Evolutionary conservation across 2,329 filamentous ascomycete genomes (phyloP).

Genomic region (Diaporthe amygdali): DNA sequence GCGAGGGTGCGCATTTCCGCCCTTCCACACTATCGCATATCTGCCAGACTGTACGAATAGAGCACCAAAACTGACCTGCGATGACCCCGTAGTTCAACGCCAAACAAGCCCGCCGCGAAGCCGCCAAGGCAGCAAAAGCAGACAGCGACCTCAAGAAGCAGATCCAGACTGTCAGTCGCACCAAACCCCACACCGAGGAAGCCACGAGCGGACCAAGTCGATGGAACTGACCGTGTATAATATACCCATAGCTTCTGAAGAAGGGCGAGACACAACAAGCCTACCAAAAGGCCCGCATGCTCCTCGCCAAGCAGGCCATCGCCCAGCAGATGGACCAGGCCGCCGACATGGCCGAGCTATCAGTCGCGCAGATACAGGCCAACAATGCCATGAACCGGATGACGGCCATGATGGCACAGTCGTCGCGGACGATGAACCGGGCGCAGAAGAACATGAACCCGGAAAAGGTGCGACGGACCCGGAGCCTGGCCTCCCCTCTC

Average conservation of each 20-base stretch:
- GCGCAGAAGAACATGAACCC: slow-evolving; percentile 65
- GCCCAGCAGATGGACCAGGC: slow-evolving; percentile 69
- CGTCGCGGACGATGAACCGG: slow-evolving; percentile 61
- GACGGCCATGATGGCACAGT: slow-evolving; percentile 68
- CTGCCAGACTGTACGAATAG: neutral
- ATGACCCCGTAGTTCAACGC: slow-evolving; percentile 55
- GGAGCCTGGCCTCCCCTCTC: neutral
- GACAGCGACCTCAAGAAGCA: slow-evolving; percentile 67
- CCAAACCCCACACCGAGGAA: neutral
- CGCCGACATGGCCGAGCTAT: slow-evolving; percentile 68
- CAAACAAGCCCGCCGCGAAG: slow-evolving; percentile 66
- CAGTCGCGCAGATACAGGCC: slow-evolving; percentile 65
- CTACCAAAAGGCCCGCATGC: slow-evolving; percentile 67
- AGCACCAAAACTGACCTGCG: neutral
- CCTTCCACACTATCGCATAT: neutral
- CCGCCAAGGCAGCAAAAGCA: slow-evolving; percentile 65
- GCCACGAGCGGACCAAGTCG: neutral
- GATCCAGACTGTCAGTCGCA: slow-evolving; percentile 56
- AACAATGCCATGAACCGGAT: slow-evolving; percentile 71
- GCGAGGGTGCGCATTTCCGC: slow-evolving; percentile 49
- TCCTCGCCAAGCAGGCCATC: slow-evolving; percentile 65
- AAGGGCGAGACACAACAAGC: slow-evolving; percentile 69
- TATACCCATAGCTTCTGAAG: slow-evolving; percentile 51
- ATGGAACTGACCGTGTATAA: neutral
- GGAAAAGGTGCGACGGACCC: slow-evolving; percentile 50